Conservation (phyloP, 169 alveolate genomes). For the Plasmodium ovale region DNA sequence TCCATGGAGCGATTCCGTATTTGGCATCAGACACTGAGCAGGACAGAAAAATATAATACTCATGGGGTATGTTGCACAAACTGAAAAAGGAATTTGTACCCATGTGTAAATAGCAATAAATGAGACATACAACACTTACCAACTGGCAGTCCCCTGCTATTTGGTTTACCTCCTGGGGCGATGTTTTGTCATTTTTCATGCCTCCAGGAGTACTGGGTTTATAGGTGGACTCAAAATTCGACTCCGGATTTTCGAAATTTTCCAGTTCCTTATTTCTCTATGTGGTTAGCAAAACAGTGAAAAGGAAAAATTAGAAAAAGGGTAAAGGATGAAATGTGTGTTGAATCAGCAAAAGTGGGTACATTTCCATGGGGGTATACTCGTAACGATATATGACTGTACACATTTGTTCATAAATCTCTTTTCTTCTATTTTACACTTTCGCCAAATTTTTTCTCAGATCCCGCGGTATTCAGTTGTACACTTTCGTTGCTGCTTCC, state of each 20-base stretch:
- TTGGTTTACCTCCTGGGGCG: conserved; percentile 1
- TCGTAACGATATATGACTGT: not conserved
- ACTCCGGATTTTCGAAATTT: conserved; percentile 9
- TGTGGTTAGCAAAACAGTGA: no score
- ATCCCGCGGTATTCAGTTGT: not conserved
- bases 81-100: not conserved
- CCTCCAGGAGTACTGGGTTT: conserved; percentile 6
- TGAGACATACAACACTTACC: conserved; percentile 3
- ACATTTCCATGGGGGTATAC: no score
- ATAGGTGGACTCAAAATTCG: conserved; percentile 38
- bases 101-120: not conserved
- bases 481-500: not conserved
- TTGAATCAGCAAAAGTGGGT: no score
- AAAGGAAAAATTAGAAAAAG: not conserved
- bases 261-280: conserved; percentile 24
- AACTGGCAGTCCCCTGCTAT: conserved; percentile 43
- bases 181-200: not conserved
- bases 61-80: no score
- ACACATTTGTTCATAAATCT: not conserved
- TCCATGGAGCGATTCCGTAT: conserved; percentile 70
- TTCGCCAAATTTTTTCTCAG: not conserved
- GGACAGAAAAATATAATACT: no score
- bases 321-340: not conserved
- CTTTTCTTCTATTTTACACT: conserved; percentile 20
- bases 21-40: conserved; percentile 69